Evolutionary conservation across 306 rosid species (phyloP).

Genomic region (Ochetophila trinervis): DNA sequence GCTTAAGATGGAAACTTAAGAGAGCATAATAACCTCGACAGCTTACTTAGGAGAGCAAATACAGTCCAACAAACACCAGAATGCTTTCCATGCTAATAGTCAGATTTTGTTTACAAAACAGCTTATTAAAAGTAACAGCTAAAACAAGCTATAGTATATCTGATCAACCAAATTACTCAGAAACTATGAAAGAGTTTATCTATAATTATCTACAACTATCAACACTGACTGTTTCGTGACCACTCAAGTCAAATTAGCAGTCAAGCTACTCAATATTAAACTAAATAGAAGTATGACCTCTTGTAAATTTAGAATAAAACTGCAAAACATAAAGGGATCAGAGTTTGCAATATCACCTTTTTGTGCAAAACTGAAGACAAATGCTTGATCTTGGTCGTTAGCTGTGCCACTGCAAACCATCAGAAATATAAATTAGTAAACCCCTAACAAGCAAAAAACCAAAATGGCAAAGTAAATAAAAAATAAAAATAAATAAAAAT

Average conservation of each 20-base stretch:
- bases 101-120: neutral
- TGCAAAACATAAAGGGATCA: conserved; percentile 2
- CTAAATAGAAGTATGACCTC: neutral
- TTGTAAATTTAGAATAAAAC: neutral
- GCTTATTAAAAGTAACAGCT: neutral
- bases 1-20: too few species aligned
- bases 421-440: conserved; percentile 5
- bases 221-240: neutral
- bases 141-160: neutral
- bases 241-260: neutral
- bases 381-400: conserved; percentile 84
- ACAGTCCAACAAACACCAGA: neutral
- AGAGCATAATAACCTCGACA: too few species aligned
- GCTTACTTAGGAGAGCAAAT: neutral
- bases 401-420: conserved; percentile 74
- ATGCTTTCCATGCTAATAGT: neutral
- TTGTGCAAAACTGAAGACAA: conserved; percentile 72
- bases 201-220: neutral
- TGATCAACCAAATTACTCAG: neutral
- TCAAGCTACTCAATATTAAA: neutral
- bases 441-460: too few species aligned
- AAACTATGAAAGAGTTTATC: neutral
- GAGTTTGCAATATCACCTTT: conserved; percentile 53
- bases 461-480: too few species aligned
- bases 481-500: too few species aligned